These are phyloP conservation scores for Fusarium falciforme DNA, from an alignment of 2,329 filamentous ascomycete genomes.

Conservation along the genomic window DNA sequence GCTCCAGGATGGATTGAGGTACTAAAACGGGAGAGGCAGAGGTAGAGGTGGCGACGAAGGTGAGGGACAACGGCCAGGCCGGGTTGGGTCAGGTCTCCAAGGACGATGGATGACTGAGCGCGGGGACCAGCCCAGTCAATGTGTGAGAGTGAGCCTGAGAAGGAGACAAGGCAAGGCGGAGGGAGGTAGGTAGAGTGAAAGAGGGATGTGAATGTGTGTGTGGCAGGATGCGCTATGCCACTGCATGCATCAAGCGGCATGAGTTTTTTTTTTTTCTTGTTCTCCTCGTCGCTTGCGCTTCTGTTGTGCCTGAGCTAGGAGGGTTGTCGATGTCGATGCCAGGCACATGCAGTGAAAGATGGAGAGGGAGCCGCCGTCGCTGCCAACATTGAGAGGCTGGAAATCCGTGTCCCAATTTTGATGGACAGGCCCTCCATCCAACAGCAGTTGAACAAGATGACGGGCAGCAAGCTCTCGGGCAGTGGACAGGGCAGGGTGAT, in stretches of 20 bases:
- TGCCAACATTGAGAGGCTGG: conserved; percentile 30
- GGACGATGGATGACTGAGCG: conserved; percentile 30
- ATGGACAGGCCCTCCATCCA: conserved; percentile 30
- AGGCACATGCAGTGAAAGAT: conserved; percentile 37
- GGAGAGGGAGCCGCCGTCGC: conserved; percentile 26
- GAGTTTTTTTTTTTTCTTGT: conserved; percentile 13
- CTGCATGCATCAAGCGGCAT: conserved; percentile 45
- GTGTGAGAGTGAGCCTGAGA: conserved; percentile 21
- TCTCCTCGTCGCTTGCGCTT: conserved; percentile 25
- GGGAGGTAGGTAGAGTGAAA: conserved; percentile 10
- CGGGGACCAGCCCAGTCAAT: conserved; percentile 22
- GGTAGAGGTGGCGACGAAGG: conserved; percentile 41
- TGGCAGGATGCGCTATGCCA: conserved; percentile 42
- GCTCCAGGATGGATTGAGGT: conserved; percentile 42
- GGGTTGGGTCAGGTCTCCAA: conserved; percentile 29
- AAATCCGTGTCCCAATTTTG: conserved; percentile 28
- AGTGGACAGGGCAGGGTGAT: conserved; percentile 15
- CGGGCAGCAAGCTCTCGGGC: conserved; percentile 20
- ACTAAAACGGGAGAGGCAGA: conserved; percentile 33
- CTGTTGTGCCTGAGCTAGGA: conserved; percentile 15
- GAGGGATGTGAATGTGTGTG: conserved; percentile 17
- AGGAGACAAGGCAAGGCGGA: conserved; percentile 21
- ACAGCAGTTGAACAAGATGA: conserved; percentile 26
- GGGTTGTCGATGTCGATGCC: conserved; percentile 36
- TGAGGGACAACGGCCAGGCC: conserved; percentile 32